Conservation (phyloP, 2,329 filamentous ascomycete species). For the Exophiala aquamarina region DNA sequence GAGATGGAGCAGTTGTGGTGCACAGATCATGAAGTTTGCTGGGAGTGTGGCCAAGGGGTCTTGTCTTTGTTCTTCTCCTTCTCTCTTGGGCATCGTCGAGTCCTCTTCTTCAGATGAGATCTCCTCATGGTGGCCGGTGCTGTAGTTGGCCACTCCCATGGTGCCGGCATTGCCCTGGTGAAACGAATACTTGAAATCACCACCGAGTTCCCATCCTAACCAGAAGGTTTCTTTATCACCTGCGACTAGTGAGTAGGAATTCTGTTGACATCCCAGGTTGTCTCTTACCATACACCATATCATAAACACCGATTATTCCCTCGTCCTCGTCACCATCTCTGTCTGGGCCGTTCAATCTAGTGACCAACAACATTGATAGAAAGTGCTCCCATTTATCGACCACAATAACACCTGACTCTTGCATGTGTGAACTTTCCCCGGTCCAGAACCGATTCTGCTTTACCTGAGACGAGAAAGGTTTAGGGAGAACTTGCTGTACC, state of each 20-base stretch:
- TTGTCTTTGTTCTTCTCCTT: conserved; percentile 1
- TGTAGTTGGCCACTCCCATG: conserved; percentile 21
- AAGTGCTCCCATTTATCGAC: conserved; percentile 50
- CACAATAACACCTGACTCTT: conserved; percentile 49
- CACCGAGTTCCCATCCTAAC: conserved; percentile 49
- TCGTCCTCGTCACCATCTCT: conserved; percentile 40
- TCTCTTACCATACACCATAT: conserved; percentile 47
- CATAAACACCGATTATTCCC: conserved; percentile 44
- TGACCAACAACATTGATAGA: conserved; percentile 42
- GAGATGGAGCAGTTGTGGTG: conserved; percentile 48
- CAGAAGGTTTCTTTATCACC: conserved; percentile 54
- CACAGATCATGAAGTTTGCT: conserved; percentile 40
- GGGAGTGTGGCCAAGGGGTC: conserved; percentile 2
- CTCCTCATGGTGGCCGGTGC: not conserved
- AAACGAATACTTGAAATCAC: conserved; percentile 45
- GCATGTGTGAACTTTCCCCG: conserved; percentile 30
- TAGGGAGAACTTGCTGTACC: conserved; percentile 44
- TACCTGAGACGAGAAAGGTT: conserved; percentile 42
- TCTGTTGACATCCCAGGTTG: not conserved
- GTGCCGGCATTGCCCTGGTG: conserved; percentile 39
- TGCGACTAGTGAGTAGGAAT: conserved; percentile 18
- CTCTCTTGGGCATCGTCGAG: not conserved
- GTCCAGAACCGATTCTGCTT: conserved; percentile 34
- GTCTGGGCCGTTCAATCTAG: conserved; percentile 40
- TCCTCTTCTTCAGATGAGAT: not conserved